phyloP scores from a whole-genome alignment of 169 alveolate species.

The Plasmodium inui region DNA sequence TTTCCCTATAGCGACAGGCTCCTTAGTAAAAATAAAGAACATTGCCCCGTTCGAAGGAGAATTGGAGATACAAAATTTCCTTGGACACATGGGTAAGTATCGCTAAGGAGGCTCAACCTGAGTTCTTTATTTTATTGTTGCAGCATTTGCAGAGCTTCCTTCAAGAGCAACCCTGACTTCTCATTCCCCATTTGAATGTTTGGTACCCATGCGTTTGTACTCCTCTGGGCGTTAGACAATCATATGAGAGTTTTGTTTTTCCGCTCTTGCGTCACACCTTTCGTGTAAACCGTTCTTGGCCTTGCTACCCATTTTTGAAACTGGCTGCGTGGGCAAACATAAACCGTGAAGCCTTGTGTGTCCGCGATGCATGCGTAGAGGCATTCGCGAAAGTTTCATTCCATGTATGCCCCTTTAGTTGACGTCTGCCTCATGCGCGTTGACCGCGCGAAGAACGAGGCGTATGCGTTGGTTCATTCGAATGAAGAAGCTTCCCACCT shows the following conservation, averaged over 20 bases:
- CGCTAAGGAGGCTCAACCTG: not conserved
- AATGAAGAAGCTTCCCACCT: conserved; percentile 61
- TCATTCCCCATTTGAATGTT: not conserved
- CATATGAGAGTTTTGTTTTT: not conserved
- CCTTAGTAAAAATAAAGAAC: conserved; percentile 57
- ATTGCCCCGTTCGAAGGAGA: conserved; percentile 36
- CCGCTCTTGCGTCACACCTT: not conserved
- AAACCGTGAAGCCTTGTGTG: not conserved
- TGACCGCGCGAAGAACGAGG: conserved; percentile 36
- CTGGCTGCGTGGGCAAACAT: not conserved
- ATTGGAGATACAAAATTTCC: conserved; percentile 51
- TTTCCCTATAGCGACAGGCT: conserved; percentile 61
- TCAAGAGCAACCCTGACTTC: not conserved
- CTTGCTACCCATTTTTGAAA: not conserved
- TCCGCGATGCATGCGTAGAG: not conserved
- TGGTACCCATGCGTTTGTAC: not conserved
- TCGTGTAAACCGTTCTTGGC: not conserved
- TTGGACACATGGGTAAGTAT: conserved; percentile 57
- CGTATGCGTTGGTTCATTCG: conserved; percentile 61
- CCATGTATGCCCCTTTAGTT: conserved; percentile 9
- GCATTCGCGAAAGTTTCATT: not conserved
- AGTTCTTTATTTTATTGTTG: not conserved
- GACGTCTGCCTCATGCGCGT: conserved; percentile 48
- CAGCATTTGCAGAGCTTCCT: not conserved
- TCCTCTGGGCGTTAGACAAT: not conserved